A percentile compares a stretch with the other conserved stretches of the same genome.
Evolutionary conservation across 306 rosid species (phyloP).

Genomic region (Castanospermum australe): DNA sequence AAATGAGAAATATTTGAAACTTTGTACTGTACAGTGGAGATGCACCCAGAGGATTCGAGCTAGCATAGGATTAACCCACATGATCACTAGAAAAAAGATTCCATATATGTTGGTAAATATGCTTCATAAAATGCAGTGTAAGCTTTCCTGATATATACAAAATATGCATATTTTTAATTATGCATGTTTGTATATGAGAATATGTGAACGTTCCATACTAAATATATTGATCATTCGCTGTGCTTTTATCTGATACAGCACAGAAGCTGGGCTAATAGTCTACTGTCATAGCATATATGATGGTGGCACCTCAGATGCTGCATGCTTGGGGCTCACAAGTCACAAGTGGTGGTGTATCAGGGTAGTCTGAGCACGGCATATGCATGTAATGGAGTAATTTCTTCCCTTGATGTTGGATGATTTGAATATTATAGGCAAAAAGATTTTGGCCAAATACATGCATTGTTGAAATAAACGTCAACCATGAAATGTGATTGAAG

Average conservation of each 20-base stretch:
- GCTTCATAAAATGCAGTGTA: conserved; percentile 17
- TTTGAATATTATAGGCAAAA: conserved; percentile 15
- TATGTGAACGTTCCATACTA: background rate
- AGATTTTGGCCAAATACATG: background rate
- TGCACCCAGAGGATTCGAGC: conserved; percentile 35
- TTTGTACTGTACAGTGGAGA: conserved; percentile 21
- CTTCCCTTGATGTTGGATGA: conserved; percentile 18
- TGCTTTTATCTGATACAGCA: conserved; percentile 1
- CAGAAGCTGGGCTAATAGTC: background rate
- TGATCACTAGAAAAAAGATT: conserved; percentile 36
- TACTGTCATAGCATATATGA: background rate
- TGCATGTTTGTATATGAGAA: background rate
- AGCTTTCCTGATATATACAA: conserved; percentile 1
- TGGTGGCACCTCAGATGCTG: conserved; percentile 25
- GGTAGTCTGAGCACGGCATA: background rate
- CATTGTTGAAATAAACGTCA: background rate
- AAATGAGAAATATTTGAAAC: conserved; percentile 30
- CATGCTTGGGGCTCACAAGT: background rate
- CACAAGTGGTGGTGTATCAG: background rate
- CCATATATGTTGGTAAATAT: conserved; percentile 16
- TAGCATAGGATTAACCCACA: conserved; percentile 51
- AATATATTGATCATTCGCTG: background rate
- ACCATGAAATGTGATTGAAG: background rate
- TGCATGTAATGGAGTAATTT: background rate
- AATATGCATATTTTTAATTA: conserved; percentile 4